Evolutionary conservation across 768 basidiomycete genomes (phyloP), one percentile per base, ranked within the genome.

Genomic region (Phaeotremella fagi): DNA sequence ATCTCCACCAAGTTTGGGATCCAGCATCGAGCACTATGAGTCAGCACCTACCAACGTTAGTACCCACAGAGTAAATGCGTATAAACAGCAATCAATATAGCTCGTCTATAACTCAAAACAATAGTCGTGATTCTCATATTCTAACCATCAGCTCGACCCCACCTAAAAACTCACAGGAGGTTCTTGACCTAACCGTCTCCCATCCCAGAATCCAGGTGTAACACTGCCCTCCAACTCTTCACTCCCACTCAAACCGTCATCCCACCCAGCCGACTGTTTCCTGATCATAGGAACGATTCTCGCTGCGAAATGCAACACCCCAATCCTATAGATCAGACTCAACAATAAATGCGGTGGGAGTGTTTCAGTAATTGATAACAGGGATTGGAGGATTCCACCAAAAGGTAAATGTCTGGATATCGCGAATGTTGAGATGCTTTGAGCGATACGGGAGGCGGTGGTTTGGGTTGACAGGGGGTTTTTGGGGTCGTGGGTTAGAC

Each of bases 61-160:
- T 14, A 69, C 72, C 58, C 50, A 72, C 72, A 55, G 3, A 76
- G 60, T 0, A 75, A 52, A 61, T 76, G 75, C 2, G 75, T 76
- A 46, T 76, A 76, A 4, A 74, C 72, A 2, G 75, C 63, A 50
- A 74, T 75, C 22, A 76, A 59, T 47, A 76, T 75, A 16, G 72
- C 69, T 31, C 68, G 53, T 3, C 73, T 57, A 52, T 76, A 76
- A 0, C 63, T 59, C n/a, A 76, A 48, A 4, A 76, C 58, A n/a
- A 75, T 57, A 1, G 72, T 74, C 1, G 75, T 73, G 16, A 68
- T 50, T 25, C 73, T 42, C 56, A 72, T 73, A n/a, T 68, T 71
- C 64, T 70, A 16, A 45, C 18, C 3, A 48, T 56, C 35, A 52
- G 54, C 50, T 45, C 4, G 2, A n/a, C n/a, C 11, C 31, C n/a